Evolutionary conservation across 2,329 filamentous ascomycete species (phyloP).

Genomic region (Lachnellula hyalina): DNA sequence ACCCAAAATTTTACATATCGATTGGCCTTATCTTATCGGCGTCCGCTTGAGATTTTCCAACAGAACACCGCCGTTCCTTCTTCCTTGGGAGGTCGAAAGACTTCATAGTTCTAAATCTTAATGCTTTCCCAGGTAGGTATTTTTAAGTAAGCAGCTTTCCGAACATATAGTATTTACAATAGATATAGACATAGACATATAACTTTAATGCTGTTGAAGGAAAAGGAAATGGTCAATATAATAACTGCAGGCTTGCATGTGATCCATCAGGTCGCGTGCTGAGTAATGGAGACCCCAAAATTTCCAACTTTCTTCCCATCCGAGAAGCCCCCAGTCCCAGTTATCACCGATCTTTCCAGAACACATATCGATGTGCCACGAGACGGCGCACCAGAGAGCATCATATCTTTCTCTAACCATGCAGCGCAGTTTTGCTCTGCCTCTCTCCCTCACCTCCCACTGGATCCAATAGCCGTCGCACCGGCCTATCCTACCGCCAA

Average conservation of each 20-base stretch:
- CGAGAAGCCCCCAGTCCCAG: background rate
- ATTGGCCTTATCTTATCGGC: background rate
- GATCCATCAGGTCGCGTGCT: background rate
- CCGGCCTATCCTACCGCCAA: slow-evolving; percentile 23
- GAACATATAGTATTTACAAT: too few species aligned
- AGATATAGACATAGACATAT: too few species aligned
- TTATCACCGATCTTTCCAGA: background rate
- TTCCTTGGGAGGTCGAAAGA: background rate
- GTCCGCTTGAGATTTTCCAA: background rate
- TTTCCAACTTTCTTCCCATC: background rate
- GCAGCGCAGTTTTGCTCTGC: slow-evolving; percentile 54
- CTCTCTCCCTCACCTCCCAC: slow-evolving; percentile 46
- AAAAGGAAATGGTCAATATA: too few species aligned
- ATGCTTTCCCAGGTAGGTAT: too few species aligned
- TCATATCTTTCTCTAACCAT: slow-evolving; percentile 40
- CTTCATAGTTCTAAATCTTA: too few species aligned
- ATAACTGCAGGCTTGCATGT: background rate
- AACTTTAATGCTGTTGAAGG: too few species aligned
- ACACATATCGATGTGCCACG: slow-evolving; percentile 21
- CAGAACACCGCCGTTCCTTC: background rate
- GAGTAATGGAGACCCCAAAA: background rate
- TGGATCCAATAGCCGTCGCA: slow-evolving; percentile 49
- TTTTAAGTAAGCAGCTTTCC: too few species aligned
- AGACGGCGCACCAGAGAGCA: slow-evolving; percentile 26
- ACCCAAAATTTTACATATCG: background rate